Evolutionary conservation across 441 rosid species (phyloP).

Genomic region (Corymbia citriodora): DNA sequence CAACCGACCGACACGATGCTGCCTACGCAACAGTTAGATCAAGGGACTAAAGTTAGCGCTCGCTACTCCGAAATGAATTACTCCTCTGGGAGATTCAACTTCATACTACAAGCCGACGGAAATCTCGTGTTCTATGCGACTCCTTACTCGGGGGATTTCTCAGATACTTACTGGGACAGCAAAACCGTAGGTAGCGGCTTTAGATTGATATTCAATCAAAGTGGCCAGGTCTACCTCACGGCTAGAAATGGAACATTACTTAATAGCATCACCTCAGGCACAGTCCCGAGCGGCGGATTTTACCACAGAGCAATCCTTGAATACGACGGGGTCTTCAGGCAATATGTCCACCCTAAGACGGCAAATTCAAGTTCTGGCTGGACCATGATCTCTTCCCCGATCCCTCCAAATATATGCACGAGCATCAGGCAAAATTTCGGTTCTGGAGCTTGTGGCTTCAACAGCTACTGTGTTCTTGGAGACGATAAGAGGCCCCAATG

Average conservation of each 20-base stretch:
- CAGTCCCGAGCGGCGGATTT: neutral
- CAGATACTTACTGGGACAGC: conserved; percentile 13
- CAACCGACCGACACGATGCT: conserved; percentile 21
- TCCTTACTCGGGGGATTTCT: neutral
- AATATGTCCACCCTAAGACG: conserved; percentile 17
- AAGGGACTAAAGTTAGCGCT: neutral
- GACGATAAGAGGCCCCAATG: conserved; percentile 21
- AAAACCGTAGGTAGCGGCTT: neutral
- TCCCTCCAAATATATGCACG: conserved; percentile 13
- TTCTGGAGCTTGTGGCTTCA: conserved; percentile 34
- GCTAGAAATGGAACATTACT: conserved; percentile 6
- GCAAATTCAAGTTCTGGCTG: neutral
- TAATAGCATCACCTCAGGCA: neutral
- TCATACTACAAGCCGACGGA: conserved; percentile 9
- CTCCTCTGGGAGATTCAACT: conserved; percentile 10
- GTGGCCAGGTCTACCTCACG: conserved; percentile 15
- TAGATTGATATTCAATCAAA: conserved; percentile 13
- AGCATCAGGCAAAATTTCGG: neutral
- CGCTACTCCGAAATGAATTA: conserved; percentile 9
- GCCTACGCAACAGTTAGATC: conserved; percentile 12
- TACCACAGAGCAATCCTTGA: conserved; percentile 25
- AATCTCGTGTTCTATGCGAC: conserved; percentile 16
- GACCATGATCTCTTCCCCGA: neutral
- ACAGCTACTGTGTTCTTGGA: conserved; percentile 28
- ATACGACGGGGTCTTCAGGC: conserved; percentile 24